Conservation (phyloP, 140 eudicot species). For the Bidens hawaiensis region DNA sequence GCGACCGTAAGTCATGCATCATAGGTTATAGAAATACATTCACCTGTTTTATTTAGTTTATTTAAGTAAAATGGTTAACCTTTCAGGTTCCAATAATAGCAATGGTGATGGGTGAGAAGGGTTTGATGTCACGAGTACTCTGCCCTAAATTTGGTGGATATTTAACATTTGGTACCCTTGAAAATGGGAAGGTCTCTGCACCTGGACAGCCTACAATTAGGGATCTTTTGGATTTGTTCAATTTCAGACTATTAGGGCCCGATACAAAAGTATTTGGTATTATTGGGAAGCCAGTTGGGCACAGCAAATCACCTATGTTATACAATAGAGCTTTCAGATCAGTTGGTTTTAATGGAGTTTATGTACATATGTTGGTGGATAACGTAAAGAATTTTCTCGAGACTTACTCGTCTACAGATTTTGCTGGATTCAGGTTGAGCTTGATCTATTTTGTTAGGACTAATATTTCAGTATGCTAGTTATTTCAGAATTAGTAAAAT, state of each 20-base stretch:
- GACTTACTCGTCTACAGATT: slow-evolving; percentile 85
- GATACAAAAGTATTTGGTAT: slow-evolving; percentile 88
- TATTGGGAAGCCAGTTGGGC: slow-evolving; percentile 94
- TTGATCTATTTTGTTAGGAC: background rate
- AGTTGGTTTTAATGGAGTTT: slow-evolving; percentile 83
- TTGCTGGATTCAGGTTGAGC: slow-evolving; percentile 86
- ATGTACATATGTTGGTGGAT: slow-evolving; percentile 83
- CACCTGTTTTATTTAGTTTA: background rate
- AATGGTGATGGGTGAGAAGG: slow-evolving; percentile 96
- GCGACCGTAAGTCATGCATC: slow-evolving; percentile 49
- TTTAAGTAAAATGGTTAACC: background rate
- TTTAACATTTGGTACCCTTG: slow-evolving; percentile 87
- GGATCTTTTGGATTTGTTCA: slow-evolving; percentile 70
- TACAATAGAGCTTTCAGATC: slow-evolving; percentile 77
- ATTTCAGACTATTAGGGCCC: slow-evolving; percentile 77
- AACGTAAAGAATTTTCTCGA: slow-evolving; percentile 53
- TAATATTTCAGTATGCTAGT: background rate
- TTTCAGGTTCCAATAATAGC: slow-evolving; percentile 92
- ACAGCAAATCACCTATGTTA: slow-evolving; percentile 85
- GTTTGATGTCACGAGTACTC: slow-evolving; percentile 79
- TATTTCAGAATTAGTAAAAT: slow-evolving; percentile 8
- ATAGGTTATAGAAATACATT: background rate
- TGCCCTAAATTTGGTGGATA: slow-evolving; percentile 97
- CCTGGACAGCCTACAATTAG: slow-evolving; percentile 94
- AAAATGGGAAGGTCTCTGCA: slow-evolving; percentile 81